Conservation (phyloP, 2,329 filamentous ascomycete genomes). For the Metarhizium rileyi region DNA sequence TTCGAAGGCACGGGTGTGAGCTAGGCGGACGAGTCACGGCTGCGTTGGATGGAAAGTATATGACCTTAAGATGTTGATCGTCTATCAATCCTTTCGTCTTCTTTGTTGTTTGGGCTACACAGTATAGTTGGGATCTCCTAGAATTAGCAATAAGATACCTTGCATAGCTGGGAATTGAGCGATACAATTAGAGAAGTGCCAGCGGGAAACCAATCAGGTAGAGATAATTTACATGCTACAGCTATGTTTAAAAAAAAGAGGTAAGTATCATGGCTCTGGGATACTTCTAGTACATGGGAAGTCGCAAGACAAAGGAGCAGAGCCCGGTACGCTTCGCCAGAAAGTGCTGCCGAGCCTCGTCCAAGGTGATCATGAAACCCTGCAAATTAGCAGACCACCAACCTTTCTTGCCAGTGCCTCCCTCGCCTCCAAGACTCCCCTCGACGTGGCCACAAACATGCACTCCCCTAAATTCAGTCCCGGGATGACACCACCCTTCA, state of each 20-base stretch:
- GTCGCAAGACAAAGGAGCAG: neutral
- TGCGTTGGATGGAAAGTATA: neutral
- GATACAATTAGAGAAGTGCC: neutral
- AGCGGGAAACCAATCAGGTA: no score
- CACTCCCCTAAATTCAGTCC: slow-evolving; percentile 74
- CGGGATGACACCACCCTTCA: slow-evolving; percentile 56
- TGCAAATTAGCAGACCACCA: slow-evolving; percentile 71
- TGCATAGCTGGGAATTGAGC: slow-evolving; percentile 9
- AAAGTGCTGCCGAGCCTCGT: neutral
- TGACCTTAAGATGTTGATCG: no score
- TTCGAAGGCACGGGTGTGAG: neutral
- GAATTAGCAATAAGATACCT: slow-evolving; percentile 8
- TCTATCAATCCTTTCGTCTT: neutral
- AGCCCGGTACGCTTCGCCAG: neutral
- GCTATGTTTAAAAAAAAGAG: neutral
- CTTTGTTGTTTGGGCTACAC: neutral
- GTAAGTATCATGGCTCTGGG: neutral
- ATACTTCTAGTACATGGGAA: neutral
- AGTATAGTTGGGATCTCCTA: neutral
- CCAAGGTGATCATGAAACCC: slow-evolving; percentile 39
- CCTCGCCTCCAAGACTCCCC: slow-evolving; percentile 68
- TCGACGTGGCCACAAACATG: slow-evolving; percentile 68
- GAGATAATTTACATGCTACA: neutral
- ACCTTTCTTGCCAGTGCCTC: slow-evolving; percentile 73
- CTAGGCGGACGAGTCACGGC: neutral